Percentiles rank a stretch among this genome's conserved stretches.
phyloP scores from a whole-genome alignment of 2,329 filamentous ascomycete genomes.

The Colletotrichum salicis region DNA sequence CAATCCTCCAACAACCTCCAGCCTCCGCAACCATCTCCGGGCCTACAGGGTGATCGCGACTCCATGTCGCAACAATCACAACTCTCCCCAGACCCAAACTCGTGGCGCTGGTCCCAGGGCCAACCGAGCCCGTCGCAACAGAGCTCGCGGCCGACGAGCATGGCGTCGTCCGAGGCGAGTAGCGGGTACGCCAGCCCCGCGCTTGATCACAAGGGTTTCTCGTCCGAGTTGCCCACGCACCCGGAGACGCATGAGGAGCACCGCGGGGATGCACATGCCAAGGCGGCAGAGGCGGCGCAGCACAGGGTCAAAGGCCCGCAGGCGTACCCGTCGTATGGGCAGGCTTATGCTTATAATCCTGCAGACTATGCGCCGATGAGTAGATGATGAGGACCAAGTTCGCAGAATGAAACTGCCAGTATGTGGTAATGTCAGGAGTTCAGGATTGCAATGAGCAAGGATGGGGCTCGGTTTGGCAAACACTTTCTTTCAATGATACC shows the following conservation, averaged over 20 bases:
- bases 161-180: slow-evolving; percentile 43
- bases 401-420: background rate
- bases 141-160: slow-evolving; percentile 49
- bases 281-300: slow-evolving; percentile 15
- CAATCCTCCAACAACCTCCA: slow-evolving; percentile 43
- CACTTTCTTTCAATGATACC: slow-evolving; percentile 29
- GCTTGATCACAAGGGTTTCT: slow-evolving; percentile 53
- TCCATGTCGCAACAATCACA: slow-evolving; percentile 38
- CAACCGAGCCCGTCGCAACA: slow-evolving; percentile 44
- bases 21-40: slow-evolving; percentile 38
- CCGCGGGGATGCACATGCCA: slow-evolving; percentile 16
- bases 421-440: background rate
- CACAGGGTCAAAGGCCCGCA: slow-evolving; percentile 27
- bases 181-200: slow-evolving; percentile 51
- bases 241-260: slow-evolving; percentile 60
- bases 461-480: background rate
- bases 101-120: slow-evolving; percentile 55
- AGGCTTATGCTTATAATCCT: slow-evolving; percentile 50
- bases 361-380: slow-evolving; percentile 47
- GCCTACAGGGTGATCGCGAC: slow-evolving; percentile 36
- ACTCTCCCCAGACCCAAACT: slow-evolving; percentile 43
- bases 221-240: slow-evolving; percentile 59
- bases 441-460: background rate
- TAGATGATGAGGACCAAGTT: background rate
- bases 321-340: slow-evolving; percentile 38